These are phyloP conservation scores for Pseudocohnilembus persalinus DNA, from an alignment of 169 alveolate species.

Conservation along the genomic window DNA sequence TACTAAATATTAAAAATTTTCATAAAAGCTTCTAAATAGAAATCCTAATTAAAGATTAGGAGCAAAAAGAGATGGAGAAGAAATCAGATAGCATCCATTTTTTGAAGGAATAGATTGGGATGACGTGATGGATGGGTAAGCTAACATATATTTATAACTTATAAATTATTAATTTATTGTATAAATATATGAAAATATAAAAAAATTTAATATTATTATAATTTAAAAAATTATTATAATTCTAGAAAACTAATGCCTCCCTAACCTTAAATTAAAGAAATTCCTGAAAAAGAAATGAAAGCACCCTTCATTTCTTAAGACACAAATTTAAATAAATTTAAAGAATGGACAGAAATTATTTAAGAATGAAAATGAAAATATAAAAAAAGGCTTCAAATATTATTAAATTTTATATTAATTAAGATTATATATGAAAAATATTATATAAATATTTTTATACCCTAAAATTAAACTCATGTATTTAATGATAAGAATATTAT, in stretches of 20 bases:
- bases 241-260: slow-evolving; percentile 42
- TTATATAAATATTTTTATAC: background rate
- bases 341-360: background rate
- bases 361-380: background rate
- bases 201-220: too few relatives aligned
- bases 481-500: background rate
- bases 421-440: too few relatives aligned
- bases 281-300: background rate
- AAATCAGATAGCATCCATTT: slow-evolving; percentile 75
- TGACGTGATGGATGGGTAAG: slow-evolving; percentile 43
- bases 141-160: background rate
- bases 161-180: background rate
- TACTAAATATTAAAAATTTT: slow-evolving; percentile 9
- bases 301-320: background rate
- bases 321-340: background rate
- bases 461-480: background rate
- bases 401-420: too few relatives aligned
- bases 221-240: background rate
- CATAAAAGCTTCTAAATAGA: slow-evolving; percentile 53
- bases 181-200: too few relatives aligned
- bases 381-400: too few relatives aligned
- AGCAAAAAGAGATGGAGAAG: slow-evolving; percentile 66
- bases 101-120: slow-evolving; percentile 81
- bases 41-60: slow-evolving; percentile 76
- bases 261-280: slow-evolving; percentile 7